Conservation (phyloP, 805 yeast species). For the Suhomyces canberraensis region DNA sequence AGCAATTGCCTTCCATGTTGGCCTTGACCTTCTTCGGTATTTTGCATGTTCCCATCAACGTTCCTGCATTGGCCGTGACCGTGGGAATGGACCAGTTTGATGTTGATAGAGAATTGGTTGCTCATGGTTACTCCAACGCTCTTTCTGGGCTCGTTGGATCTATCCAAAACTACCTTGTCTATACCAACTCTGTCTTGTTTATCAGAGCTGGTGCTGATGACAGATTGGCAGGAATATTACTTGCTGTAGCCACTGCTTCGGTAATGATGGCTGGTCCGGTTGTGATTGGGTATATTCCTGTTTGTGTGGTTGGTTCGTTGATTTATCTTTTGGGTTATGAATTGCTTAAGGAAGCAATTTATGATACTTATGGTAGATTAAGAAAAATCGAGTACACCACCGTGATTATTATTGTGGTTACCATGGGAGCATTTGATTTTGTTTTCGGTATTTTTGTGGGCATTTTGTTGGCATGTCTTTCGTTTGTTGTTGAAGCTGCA, state of each 20-base stretch:
- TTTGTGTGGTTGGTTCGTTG: constrained; percentile 91
- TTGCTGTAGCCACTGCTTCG: constrained; percentile 75
- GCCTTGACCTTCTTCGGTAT: constrained; percentile 96
- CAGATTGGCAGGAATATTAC: constrained; percentile 81
- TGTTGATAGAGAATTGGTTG: constrained; percentile 89
- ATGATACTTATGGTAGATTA: constrained; percentile 79
- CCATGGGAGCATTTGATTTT: constrained; percentile 95
- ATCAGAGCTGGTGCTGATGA: constrained; percentile 94
- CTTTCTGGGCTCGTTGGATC: constrained; percentile 82
- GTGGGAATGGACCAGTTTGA: constrained; percentile 81
- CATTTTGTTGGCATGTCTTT: constrained; percentile 83
- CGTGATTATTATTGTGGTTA: constrained; percentile 77
- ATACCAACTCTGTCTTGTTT: constrained; percentile 88
- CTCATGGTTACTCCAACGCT: constrained; percentile 90
- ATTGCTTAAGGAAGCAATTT: constrained; percentile 76
- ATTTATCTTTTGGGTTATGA: constrained; percentile 91
- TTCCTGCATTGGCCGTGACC: constrained; percentile 93
- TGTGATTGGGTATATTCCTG: constrained; percentile 91
- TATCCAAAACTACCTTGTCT: constrained; percentile 91
- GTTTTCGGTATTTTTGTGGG: constrained; percentile 92
- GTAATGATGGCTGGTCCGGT: constrained; percentile 89
- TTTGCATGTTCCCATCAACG: constrained; percentile 94
- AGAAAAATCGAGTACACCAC: constrained; percentile 79
- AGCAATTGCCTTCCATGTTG: constrained; percentile 86
- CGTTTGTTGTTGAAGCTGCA: constrained; percentile 93